These are phyloP conservation scores for Oropetium thomaeum DNA, from an alignment of 176 grass and related monocot species.

Conservation along the genomic window DNA sequence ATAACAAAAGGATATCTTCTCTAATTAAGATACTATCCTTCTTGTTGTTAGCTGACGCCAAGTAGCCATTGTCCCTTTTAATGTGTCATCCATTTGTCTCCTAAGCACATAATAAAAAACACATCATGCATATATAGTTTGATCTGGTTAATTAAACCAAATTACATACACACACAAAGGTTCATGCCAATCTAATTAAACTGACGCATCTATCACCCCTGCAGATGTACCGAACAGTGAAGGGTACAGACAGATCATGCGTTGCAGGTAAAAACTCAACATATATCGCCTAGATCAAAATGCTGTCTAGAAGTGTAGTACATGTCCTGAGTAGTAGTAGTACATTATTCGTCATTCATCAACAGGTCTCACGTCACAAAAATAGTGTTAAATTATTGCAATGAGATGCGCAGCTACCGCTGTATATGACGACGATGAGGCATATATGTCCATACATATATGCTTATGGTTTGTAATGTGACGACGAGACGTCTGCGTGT, in stretches of 20 bases:
- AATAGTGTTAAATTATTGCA: slow-evolving; percentile 38
- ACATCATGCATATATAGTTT: background rate
- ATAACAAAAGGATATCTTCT: slow-evolving; percentile 3
- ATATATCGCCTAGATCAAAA: slow-evolving; percentile 39
- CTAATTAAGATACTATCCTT: background rate
- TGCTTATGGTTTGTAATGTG: slow-evolving; percentile 17
- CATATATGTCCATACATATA: background rate
- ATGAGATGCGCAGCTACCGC: slow-evolving; percentile 19
- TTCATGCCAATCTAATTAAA: background rate
- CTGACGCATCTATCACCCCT: slow-evolving; percentile 5
- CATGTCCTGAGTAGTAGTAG: slow-evolving; percentile 13
- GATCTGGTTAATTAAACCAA: slow-evolving; percentile 5
- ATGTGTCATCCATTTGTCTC: background rate
- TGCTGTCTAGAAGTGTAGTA: background rate
- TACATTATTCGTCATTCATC: too few relatives aligned
- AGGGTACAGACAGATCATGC: slow-evolving; percentile 78
- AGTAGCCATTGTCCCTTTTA: slow-evolving; percentile 23
- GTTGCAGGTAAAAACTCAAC: slow-evolving; percentile 39
- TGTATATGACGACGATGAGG: too few relatives aligned
- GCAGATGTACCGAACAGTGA: slow-evolving; percentile 99
- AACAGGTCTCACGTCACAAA: slow-evolving; percentile 28
- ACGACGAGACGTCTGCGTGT: slow-evolving; percentile 30
- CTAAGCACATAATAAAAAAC: too few relatives aligned
- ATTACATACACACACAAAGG: background rate
- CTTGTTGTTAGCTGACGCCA: slow-evolving; percentile 17